Evolutionary conservation across 352 stramenopile species (phyloP), one percentile per base, ranked within the genome.

Genomic region (Pythium brachiatum): DNA sequence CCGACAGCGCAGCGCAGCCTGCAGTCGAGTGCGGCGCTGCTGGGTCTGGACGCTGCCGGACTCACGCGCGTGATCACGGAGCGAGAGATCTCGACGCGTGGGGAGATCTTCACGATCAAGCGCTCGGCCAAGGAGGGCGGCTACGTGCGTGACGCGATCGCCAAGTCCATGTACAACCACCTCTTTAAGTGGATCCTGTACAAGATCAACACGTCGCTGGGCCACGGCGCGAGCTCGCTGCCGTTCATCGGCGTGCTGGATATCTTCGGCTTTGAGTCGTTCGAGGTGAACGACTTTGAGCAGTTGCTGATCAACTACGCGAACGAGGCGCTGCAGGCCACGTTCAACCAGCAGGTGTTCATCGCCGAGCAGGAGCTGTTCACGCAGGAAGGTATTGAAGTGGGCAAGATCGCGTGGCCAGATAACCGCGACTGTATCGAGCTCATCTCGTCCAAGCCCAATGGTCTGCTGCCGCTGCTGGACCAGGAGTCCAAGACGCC

Each of bases 141-240:
- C 26, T 97, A 98, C 68, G 83, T 81, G 8, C 84, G 95, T 53
- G 89, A 98, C 50, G 93, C 90, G 7, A 93, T 98, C 54, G 84
- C 93, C 18, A 99, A 98, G 76, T 83, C 92, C 36, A 64, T 98
- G 7, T 98, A 98, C 74, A 87, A 78, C 46, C 83, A 87, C 26
- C 76, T 98, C 32, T 98, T 98, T 67, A 81, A 96, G 64, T 97
- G 90, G 90, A 76, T 98, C 43, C 93, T 98, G 38, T 67, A 88
- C 38, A 85, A 96, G 58, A 88, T 98, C 27, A 98, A 98, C 80
- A 69, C 65, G 58, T 91, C 77, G 64, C 72, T 97, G 16, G 86
- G 83, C 16, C 85, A 97, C 46, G 86, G 93, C 48, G 80, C 86
- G 26, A 74, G 73, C 23, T 68, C 82, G 27, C 69, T 94, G 75